phyloP scores from a whole-genome alignment of 345 rosid genomes.

The Sisymbrium altissimum region DNA sequence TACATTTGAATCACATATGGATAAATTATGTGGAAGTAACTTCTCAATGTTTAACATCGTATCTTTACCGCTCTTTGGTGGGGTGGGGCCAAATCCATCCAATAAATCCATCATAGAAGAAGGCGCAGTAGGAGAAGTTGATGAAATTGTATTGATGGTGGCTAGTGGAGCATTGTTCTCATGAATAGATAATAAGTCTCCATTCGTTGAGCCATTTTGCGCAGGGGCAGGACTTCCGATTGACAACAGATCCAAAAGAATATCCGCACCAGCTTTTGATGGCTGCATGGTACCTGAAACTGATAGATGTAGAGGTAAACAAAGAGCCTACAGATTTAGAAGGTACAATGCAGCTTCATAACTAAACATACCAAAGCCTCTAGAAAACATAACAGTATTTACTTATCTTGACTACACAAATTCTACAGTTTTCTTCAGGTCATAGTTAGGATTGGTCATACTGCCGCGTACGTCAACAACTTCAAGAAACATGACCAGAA shows the following conservation, averaged over 20 bases:
- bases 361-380: background rate
- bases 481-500: conserved; percentile 9
- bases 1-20: background rate
- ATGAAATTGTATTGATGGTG: conserved; percentile 46
- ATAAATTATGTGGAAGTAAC: background rate
- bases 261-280: conserved; percentile 71
- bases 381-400: background rate
- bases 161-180: conserved; percentile 42
- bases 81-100: conserved; percentile 67
- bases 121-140: conserved; percentile 44
- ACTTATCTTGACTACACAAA: conserved; percentile 1
- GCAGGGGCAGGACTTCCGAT: conserved; percentile 56
- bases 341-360: conserved; percentile 3
- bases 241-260: conserved; percentile 81
- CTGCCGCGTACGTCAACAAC: background rate
- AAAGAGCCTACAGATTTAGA: conserved; percentile 1
- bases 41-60: background rate
- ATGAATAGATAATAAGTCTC: conserved; percentile 51
- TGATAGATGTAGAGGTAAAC: conserved; percentile 4
- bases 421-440: background rate
- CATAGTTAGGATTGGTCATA: conserved; percentile 7
- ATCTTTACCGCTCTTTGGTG: conserved; percentile 58
- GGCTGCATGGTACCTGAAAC: conserved; percentile 54
- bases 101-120: conserved; percentile 68
- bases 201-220: conserved; percentile 48